phyloP scores from a whole-genome alignment of 495 filamentous ascomycete species.

The Penicillium coffeae region DNA sequence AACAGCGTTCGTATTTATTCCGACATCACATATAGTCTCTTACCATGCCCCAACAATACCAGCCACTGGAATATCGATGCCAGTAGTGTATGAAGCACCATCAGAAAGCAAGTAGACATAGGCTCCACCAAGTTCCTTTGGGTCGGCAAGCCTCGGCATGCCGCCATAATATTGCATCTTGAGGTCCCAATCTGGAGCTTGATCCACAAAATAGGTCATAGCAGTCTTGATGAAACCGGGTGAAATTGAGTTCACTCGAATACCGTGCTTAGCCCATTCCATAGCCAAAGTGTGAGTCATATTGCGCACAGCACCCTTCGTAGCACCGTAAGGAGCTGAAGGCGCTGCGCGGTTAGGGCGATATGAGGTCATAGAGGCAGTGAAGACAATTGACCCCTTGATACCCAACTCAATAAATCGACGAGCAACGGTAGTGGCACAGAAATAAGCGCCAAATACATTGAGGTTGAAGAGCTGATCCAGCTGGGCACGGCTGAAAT shows the following conservation, averaged over 20 bases:
- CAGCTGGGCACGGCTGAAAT: constrained; percentile 39
- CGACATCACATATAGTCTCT: too few relatives aligned
- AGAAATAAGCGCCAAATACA: constrained; percentile 38
- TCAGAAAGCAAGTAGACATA: constrained; percentile 43
- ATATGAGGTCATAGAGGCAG: constrained; percentile 45
- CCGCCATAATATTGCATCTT: constrained; percentile 47
- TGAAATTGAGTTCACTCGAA: constrained; percentile 41
- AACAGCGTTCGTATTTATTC: too few relatives aligned
- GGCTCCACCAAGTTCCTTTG: constrained; percentile 38
- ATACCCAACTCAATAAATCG: constrained; percentile 41
- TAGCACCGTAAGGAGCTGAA: constrained; percentile 30
- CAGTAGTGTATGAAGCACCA: constrained; percentile 38
- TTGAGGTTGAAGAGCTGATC: constrained; percentile 41
- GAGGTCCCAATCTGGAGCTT: constrained; percentile 37
- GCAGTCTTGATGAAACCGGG: constrained; percentile 38
- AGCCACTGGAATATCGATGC: constrained; percentile 39
- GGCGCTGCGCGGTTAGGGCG: constrained; percentile 39
- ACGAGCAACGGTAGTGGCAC: constrained; percentile 30
- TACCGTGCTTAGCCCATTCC: constrained; percentile 46
- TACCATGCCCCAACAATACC: constrained; percentile 33
- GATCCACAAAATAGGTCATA: constrained; percentile 39
- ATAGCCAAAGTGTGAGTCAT: constrained; percentile 43
- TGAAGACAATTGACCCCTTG: constrained; percentile 44
- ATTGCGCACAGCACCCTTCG: constrained; percentile 30
- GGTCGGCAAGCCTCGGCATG: constrained; percentile 33